Evolutionary conservation across 371 early-diverging fungal species (phyloP).

Genomic region (Funneliformis caledonium): DNA sequence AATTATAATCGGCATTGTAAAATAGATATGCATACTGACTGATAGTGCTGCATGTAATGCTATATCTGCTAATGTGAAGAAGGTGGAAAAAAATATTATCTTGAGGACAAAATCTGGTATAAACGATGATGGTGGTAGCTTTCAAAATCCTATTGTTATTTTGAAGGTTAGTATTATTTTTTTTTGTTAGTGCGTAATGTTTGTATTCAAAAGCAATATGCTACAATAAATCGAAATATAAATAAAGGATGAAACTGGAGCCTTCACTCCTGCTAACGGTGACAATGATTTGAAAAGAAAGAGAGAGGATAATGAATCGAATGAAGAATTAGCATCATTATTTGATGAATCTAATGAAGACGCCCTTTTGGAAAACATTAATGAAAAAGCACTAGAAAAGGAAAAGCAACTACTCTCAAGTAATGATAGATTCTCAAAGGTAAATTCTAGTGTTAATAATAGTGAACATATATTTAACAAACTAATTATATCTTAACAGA

Average conservation of each 20-base stretch:
- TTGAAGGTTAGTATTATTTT: constrained; percentile 19
- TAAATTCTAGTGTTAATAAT: constrained; percentile 30
- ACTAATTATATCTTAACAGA: constrained; percentile 28
- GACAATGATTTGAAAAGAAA: constrained; percentile 34
- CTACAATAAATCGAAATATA: constrained; percentile 1
- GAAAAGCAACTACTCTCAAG: constrained; percentile 11
- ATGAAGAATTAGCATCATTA: constrained; percentile 20
- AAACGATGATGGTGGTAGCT: background rate
- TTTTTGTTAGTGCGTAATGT: constrained; percentile 21
- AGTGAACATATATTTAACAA: background rate
- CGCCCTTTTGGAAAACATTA: constrained; percentile 15
- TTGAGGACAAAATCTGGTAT: background rate
- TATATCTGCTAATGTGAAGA: constrained; percentile 25
- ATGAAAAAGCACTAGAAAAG: constrained; percentile 31
- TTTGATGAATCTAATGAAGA: constrained; percentile 38
- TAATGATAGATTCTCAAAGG: constrained; percentile 23
- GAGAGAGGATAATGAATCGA: constrained; percentile 21
- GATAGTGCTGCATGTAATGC: constrained; percentile 1
- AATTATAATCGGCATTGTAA: too few species aligned
- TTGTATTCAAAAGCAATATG: constrained; percentile 14
- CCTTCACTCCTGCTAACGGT: constrained; percentile 20
- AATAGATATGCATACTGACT: too few species aligned
- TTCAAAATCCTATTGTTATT: constrained; percentile 8
- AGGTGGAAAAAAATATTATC: constrained; percentile 1
- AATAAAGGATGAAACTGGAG: constrained; percentile 8